phyloP scores from a whole-genome alignment of 1,284 basidiomycete genomes.

The Cutaneotrichosporon dermatis region DNA sequence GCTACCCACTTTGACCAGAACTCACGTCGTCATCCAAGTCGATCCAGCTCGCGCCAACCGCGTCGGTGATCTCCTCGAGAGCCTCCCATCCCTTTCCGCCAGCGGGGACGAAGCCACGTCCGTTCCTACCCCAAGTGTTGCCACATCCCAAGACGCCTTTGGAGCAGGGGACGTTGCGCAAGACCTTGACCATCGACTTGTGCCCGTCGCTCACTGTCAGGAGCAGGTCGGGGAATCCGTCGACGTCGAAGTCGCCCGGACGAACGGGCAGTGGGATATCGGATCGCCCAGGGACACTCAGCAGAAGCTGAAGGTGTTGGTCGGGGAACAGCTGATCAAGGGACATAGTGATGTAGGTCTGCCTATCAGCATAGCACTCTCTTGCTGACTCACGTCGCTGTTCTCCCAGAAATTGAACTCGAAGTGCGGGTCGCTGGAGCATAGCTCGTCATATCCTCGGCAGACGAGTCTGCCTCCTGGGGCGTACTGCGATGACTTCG shows the following conservation, averaged over 20 bases:
- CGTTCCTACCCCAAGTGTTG: slow-evolving; percentile 7
- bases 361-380: background rate
- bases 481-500: slow-evolving; percentile 21
- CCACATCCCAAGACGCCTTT: slow-evolving; percentile 40
- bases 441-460: slow-evolving; percentile 72
- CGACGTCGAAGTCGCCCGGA: slow-evolving; percentile 85
- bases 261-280: slow-evolving; percentile 71
- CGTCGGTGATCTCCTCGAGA: slow-evolving; percentile 69
- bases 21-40: slow-evolving; percentile 95
- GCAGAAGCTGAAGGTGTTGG: slow-evolving; percentile 56
- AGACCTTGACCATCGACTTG: slow-evolving; percentile 55
- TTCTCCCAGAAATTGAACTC: slow-evolving; percentile 61
- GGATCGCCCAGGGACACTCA: slow-evolving; percentile 54
- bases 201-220: slow-evolving; percentile 52
- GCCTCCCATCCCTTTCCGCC: slow-evolving; percentile 59
- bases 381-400: no score
- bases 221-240: slow-evolving; percentile 91
- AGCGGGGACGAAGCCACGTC: slow-evolving; percentile 64
- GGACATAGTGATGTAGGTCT: slow-evolving; percentile 67
- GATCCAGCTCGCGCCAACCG: slow-evolving; percentile 71
- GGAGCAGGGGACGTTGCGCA: slow-evolving; percentile 69
- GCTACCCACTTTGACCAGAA: slow-evolving; percentile 10
- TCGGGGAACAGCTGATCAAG: slow-evolving; percentile 60
- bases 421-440: slow-evolving; percentile 74
- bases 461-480: slow-evolving; percentile 53